phyloP scores from a whole-genome alignment of 495 filamentous ascomycete genomes.

The Bacidia rubella region DNA sequence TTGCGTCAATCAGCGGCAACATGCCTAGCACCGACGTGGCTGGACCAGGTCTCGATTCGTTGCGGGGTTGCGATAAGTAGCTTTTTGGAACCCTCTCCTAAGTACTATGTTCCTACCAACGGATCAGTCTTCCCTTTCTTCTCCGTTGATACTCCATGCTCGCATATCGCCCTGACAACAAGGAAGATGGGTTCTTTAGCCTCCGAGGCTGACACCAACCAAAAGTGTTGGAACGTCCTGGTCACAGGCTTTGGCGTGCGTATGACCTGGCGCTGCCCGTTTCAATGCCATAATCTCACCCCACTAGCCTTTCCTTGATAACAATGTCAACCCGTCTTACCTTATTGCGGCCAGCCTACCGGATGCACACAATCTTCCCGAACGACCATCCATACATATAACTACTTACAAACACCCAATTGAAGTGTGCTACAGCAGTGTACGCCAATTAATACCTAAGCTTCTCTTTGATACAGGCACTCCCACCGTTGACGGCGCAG shows the following conservation, averaged over 20 bases:
- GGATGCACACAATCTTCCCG: constrained; percentile 23
- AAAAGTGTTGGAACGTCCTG: constrained; percentile 44
- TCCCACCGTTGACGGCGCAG: constrained; percentile 6
- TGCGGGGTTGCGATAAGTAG: too few relatives aligned
- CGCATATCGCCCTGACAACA: not conserved
- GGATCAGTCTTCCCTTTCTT: not conserved
- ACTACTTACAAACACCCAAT: constrained; percentile 53
- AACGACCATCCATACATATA: constrained; percentile 45
- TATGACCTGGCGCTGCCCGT: not conserved
- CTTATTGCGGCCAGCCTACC: constrained; percentile 43
- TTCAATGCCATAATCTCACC: not conserved
- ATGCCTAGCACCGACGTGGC: too few relatives aligned
- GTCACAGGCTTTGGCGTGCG: constrained; percentile 64
- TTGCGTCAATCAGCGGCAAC: too few relatives aligned
- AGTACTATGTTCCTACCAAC: not conserved
- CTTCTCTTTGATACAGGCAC: constrained; percentile 26
- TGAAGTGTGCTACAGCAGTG: constrained; percentile 52
- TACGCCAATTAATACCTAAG: constrained; percentile 45
- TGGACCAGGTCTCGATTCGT: too few relatives aligned
- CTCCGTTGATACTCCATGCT: too few relatives aligned
- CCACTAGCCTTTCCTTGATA: constrained; percentile 50
- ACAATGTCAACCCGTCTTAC: constrained; percentile 58
- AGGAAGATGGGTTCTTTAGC: constrained; percentile 14
- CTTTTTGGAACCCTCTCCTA: not conserved
- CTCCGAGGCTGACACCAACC: not conserved